Base-by-base conservation (phyloP, 1,284 basidiomycete genomes). In the Cutaneotrichosporon spelunceum region DNA sequence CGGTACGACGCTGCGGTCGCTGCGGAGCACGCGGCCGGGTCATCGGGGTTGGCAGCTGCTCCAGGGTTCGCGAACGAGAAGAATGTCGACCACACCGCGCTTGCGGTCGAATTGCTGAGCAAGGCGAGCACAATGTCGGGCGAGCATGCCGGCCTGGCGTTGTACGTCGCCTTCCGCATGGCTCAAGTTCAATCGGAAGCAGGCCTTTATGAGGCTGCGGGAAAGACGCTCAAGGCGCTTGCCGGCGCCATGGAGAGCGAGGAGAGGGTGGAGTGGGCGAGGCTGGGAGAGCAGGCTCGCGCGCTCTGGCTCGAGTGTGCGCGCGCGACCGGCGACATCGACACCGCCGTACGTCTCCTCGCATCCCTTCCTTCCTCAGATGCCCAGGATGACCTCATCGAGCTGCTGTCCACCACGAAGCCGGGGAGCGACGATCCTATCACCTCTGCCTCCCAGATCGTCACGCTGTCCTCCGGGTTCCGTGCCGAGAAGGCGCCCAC, bases 121-220 rank as follows among this genome's bases (percentile, higher is more conserved):
- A 91, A 93, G 72, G 84, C 93, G 1, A 94, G 95, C 73, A 89
- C 93, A 67, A 76, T 91, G 11, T 33, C 30, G 30, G 91, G 95
- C 81, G 94, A 93, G 78, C 87, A 86, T 65, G 48, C 75, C 73
- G 60, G 83, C 5, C 80, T 91, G 64, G 92, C 90, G 0, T 80
- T 93, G 14, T 91, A 86, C 82, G 88, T 96, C 49, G 92, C 91
- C 2, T 88, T 86, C 75, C 85, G 87, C n/a, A 93, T 95, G 52
- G 92, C 92, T 0, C 84, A 88, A 64, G 89, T 89, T 1, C 93
- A 96, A 73, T 66, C 65, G 27, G 47, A 64, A 33, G 66, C 76
- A 0, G 70, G 66, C 0, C 91, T 93, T 72, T 87, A 87, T 68
- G 89, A 91, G 57, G 85, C 90, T 83, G 91, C 91, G 8, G 84